Percentiles rank a stretch among this genome's conserved stretches.
Conservation (phyloP, 352 stramenopile species). For the Globisporangium nunn region DNA sequence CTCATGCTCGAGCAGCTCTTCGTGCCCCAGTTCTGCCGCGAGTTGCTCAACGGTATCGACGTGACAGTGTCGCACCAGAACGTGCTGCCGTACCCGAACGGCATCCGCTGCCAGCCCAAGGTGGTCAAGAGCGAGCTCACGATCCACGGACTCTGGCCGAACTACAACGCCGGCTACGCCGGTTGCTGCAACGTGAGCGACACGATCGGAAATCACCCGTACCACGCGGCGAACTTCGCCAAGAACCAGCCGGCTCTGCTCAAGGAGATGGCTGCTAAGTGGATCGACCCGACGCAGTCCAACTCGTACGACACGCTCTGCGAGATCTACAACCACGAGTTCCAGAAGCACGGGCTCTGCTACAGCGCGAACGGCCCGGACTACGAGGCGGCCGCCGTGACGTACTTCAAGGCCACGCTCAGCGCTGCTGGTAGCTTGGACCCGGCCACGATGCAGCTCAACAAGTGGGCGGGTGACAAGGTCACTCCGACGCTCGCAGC, state of each 20-base stretch:
- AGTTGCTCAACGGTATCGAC: conserved; percentile 68
- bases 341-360: too few relatives aligned
- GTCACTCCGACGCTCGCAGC: conserved; percentile 17
- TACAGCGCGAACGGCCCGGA: conserved; percentile 15
- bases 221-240: conserved; percentile 36
- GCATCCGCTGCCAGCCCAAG: conserved; percentile 34
- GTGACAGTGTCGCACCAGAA: conserved; percentile 78
- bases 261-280: conserved; percentile 40
- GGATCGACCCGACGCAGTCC: conserved; percentile 53
- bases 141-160: conserved; percentile 75
- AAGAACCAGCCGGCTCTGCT: conserved; percentile 39
- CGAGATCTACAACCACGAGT: conserved; percentile 4
- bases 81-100: conserved; percentile 54
- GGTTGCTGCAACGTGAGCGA: conserved; percentile 66
- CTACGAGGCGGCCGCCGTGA: conserved; percentile 12
- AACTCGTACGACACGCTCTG: conserved; percentile 63
- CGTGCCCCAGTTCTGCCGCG: conserved; percentile 77
- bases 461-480: conserved; percentile 27
- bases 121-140: conserved; percentile 41
- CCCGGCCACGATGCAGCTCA: conserved; percentile 47
- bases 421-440: conserved; percentile 33
- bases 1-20: conserved; percentile 55
- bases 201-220: conserved; percentile 51
- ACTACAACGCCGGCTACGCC: conserved; percentile 69
- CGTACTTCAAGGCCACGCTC: conserved; percentile 16